Evolutionary conservation across 2,329 filamentous ascomycete species (phyloP), one percentile per base, ranked within the genome.

Genomic region (Monilinia fructicola): DNA sequence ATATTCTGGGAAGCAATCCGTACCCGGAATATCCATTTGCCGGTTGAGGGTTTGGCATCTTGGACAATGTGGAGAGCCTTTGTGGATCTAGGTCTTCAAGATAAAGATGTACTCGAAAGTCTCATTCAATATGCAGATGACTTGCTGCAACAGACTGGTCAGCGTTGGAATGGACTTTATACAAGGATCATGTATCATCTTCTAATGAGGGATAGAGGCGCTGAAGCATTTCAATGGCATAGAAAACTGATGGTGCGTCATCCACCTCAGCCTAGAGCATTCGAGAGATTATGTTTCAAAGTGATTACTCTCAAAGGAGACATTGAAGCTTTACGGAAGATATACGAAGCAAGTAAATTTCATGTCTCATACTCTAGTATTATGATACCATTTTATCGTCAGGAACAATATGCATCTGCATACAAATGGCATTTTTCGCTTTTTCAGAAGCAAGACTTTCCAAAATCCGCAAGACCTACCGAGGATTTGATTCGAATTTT

Each of bases 351-450:
- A 14, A 74, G 75, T 14, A 69, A 74, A 6, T 74, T 77, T 54
- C 77, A 78, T 58, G 77, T 77, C 54, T 76, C 82, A 11, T 85
- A 85, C 69, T 73, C 73, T 3, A 75, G 74, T 31, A 72, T 81
- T n/a, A 77, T 84, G 35, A 74, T 78, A 21, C 69, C 70, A 23
- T 72, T 84, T 2, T 78, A 79, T 70, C 70, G 74, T 9, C 72
- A 74, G 46, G 76, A 78, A 31, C 71, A 77, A 50, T 74, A 77
- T 60, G 71, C 77, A 26, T 73, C 78, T 65, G 81, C 81, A 40
- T 71, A 81, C 11, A 73, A 74, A 23, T 82, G 83, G 80, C 83
- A 85, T 70, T 71, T 75, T 38, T 79, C 80, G 61, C 72, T 84
- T 12, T 64, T 81, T 26, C 68, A 74, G 31, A 73, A 75, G 53